phyloP scores from a whole-genome alignment of 345 rosid species.

The Acer saccharum region DNA sequence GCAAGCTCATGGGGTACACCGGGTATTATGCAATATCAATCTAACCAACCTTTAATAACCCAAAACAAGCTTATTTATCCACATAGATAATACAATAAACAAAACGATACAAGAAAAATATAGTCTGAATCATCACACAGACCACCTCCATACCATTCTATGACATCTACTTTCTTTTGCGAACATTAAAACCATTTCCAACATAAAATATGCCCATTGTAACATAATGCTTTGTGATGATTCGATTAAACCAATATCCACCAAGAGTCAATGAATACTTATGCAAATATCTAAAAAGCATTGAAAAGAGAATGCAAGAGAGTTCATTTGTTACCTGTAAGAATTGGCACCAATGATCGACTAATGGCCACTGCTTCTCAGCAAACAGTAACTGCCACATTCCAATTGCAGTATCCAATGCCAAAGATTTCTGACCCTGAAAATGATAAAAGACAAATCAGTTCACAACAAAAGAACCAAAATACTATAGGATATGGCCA shows the following conservation, averaged over 20 bases:
- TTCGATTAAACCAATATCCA: neutral
- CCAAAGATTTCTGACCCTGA: slow-evolving; percentile 97
- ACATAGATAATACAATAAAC: neutral
- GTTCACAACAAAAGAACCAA: neutral
- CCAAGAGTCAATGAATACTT: neutral
- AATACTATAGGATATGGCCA: neutral
- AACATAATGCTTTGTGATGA: neutral
- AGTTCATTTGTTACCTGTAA: slow-evolving; percentile 61
- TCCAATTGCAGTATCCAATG: slow-evolving; percentile 97
- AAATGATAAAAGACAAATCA: slow-evolving; percentile 10
- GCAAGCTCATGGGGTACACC: neutral
- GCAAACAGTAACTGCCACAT: slow-evolving; percentile 99
- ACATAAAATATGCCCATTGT: neutral
- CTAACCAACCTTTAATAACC: neutral
- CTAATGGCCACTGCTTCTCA: slow-evolving; percentile 90
- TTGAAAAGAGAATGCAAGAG: neutral
- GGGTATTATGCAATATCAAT: neutral
- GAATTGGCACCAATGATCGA: slow-evolving; percentile 97
- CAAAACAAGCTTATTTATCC: neutral
- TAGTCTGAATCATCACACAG: neutral
- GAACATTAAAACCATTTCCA: neutral
- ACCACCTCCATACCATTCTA: neutral
- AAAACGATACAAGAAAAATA: neutral
- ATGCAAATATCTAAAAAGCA: neutral
- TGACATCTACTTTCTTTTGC: neutral